Evolutionary conservation across 2,329 filamentous ascomycete species (phyloP).

Genomic region (Diaporthe caulivora): DNA sequence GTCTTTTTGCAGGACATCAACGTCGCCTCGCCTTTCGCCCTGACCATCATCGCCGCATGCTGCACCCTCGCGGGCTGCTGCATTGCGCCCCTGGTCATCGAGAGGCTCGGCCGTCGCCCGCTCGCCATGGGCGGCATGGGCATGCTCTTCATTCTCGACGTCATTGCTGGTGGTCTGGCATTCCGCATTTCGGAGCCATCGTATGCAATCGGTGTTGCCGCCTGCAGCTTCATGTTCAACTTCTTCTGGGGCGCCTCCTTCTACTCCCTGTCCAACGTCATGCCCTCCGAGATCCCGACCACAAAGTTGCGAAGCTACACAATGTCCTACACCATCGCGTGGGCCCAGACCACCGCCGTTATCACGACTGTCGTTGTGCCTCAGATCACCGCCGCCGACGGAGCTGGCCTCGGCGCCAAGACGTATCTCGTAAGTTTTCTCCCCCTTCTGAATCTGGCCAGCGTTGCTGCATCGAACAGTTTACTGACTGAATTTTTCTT

Average conservation of each 20-base stretch:
- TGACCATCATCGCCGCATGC: slow-evolving; percentile 52
- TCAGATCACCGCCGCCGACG: slow-evolving; percentile 45
- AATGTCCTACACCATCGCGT: slow-evolving; percentile 52
- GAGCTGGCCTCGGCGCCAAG: slow-evolving; percentile 38
- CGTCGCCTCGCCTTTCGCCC: slow-evolving; percentile 48
- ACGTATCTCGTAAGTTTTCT: slow-evolving; percentile 26
- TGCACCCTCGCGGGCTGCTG: slow-evolving; percentile 52
- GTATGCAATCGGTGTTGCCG: slow-evolving; percentile 47
- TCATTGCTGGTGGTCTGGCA: slow-evolving; percentile 50
- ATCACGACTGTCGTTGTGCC: slow-evolving; percentile 54
- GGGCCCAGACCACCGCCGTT: slow-evolving; percentile 51
- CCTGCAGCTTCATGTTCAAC: slow-evolving; percentile 51
- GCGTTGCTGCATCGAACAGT: not conserved
- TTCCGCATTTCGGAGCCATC: slow-evolving; percentile 44
- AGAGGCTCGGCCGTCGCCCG: slow-evolving; percentile 50
- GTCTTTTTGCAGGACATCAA: slow-evolving; percentile 51
- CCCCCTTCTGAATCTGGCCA: not conserved
- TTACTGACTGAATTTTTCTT: not conserved
- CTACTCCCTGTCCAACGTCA: slow-evolving; percentile 51
- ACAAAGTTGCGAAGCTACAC: slow-evolving; percentile 41
- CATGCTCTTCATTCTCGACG: slow-evolving; percentile 50
- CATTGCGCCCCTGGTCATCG: slow-evolving; percentile 50
- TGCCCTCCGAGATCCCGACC: slow-evolving; percentile 49
- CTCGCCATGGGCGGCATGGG: slow-evolving; percentile 51
- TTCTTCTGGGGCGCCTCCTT: slow-evolving; percentile 54